phyloP scores from a whole-genome alignment of 1,284 basidiomycete species.

The Ustilago curta region DNA sequence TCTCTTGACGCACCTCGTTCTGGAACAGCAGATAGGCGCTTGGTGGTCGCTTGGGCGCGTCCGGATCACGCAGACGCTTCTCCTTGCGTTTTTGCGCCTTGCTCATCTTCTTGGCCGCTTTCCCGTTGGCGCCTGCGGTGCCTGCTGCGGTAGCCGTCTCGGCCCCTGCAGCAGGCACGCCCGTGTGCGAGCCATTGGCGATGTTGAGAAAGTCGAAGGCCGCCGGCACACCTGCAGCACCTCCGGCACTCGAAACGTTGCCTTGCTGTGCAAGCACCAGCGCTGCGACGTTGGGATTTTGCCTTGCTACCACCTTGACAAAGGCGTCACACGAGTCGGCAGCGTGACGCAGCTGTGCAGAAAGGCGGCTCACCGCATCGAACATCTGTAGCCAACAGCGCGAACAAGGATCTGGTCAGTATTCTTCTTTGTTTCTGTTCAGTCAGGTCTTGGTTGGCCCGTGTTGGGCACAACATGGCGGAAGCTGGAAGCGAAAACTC shows the following conservation, averaged over 20 bases:
- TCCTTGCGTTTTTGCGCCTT: conserved; percentile 55
- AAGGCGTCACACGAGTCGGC: conserved; percentile 57
- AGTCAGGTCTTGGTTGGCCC: not conserved
- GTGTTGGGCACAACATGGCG: too few relatives aligned
- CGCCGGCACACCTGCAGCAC: conserved; percentile 31
- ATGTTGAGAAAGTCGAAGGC: conserved; percentile 53
- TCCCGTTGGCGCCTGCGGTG: conserved; percentile 43
- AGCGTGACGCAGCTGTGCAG: conserved; percentile 53
- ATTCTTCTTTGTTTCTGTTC: not conserved
- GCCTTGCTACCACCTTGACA: conserved; percentile 52
- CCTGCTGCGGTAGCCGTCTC: conserved; percentile 38
- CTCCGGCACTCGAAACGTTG: conserved; percentile 35
- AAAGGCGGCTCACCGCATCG: conserved; percentile 53
- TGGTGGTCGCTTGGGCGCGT: conserved; percentile 64
- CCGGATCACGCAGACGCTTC: conserved; percentile 58
- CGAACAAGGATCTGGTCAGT: not conserved
- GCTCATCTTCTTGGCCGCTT: conserved; percentile 48
- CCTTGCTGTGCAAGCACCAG: conserved; percentile 51
- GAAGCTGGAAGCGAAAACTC: conserved; percentile 3
- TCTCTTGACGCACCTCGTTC: conserved; percentile 63
- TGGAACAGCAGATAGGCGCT: conserved; percentile 65
- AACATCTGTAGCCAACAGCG: conserved; percentile 41
- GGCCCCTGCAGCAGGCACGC: conserved; percentile 27
- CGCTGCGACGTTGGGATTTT: conserved; percentile 56
- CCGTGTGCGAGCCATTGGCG: conserved; percentile 40